Percentiles rank a stretch among this genome's conserved stretches.
These are phyloP conservation scores for Crithidia fasciculata DNA, from an alignment of 208 protist genomes.

Conservation along the genomic window DNA sequence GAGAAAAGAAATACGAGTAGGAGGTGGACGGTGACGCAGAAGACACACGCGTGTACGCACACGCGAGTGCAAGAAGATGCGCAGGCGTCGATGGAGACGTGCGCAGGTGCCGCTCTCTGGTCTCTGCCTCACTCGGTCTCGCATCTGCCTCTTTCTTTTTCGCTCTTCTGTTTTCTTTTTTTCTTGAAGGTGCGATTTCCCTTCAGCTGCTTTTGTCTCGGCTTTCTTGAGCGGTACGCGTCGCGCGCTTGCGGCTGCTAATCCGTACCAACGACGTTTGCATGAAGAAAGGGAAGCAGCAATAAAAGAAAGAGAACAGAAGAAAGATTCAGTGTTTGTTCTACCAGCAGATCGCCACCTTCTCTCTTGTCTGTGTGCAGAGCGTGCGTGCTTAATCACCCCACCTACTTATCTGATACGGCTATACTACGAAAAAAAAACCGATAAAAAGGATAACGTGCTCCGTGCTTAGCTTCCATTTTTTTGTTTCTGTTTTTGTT, in stretches of 20 bases:
- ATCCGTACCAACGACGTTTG: neutral
- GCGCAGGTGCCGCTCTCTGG: no score
- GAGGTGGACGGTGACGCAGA: no score
- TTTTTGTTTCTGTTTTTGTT: slow-evolving; percentile 3
- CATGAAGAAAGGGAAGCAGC: neutral
- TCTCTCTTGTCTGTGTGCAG: neutral
- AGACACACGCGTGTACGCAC: neutral
- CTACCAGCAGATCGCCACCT: no score
- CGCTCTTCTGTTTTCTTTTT: no score
- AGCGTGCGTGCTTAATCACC: no score
- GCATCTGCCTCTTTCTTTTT: no score
- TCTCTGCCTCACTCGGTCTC: no score
- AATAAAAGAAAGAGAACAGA: neutral
- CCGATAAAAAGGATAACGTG: neutral
- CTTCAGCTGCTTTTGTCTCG: no score
- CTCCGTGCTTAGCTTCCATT: slow-evolving; percentile 12
- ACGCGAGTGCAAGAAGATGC: neutral
- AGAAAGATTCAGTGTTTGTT: neutral
- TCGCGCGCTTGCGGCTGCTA: neutral
- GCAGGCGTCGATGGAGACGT: no score
- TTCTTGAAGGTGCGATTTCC: no score
- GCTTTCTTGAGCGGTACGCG: neutral
- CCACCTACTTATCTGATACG: neutral
- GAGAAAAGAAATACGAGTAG: neutral
- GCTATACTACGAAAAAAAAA: neutral